Evolutionary conservation across 1,284 basidiomycete genomes (phyloP), one percentile per base, ranked within the genome.

Genomic region (Cystobasidiaceae sp.): DNA sequence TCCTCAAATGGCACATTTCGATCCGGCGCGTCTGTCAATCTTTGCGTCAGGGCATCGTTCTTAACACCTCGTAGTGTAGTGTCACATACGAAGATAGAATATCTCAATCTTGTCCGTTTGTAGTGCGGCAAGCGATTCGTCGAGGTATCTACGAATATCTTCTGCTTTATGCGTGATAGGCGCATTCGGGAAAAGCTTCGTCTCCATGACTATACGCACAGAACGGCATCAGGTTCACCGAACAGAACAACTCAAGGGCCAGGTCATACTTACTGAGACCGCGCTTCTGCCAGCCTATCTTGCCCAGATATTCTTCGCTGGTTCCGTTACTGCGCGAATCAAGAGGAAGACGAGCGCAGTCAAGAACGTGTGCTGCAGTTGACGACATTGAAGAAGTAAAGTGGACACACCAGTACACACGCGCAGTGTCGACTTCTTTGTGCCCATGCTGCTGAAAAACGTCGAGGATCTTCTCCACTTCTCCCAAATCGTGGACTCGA

Each of bases 401-500:
- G n/a, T n/a, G n/a, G n/a, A 43, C 56, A 46, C 19, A 49, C 56
- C 56, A 67, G 71, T 85, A 86, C 15, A 76, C 74, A 1, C 81
- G 79, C 17, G 84, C 82, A 3, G 82, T 83, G 71, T 85, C 84
- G 48, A 72, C 64, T 74, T 82, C 81, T 34, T 69, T 77, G 70
- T 85, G 84, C 0, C 85, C 84, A 73, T 85, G 84, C 7, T 78
- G 76, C 32, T 80, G 79, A 74, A 85, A 85, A 30, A 81, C 79
- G 69, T 85, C 81, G 30, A 85, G 74, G 56, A 85, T 85, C 1
- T 78, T 78, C 45, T 80, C 78, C 23, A 83, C 79, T 17, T 81
- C 80, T 65, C 81, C 76, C 32, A 85, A 68, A 67, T 82, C 78
- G 69, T 82, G 79, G 4, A 85, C 81, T 3, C 83, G 79, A 2